Base-by-base conservation (phyloP, 2,329 filamentous ascomycete species). In the Botrytis porri region DNA sequence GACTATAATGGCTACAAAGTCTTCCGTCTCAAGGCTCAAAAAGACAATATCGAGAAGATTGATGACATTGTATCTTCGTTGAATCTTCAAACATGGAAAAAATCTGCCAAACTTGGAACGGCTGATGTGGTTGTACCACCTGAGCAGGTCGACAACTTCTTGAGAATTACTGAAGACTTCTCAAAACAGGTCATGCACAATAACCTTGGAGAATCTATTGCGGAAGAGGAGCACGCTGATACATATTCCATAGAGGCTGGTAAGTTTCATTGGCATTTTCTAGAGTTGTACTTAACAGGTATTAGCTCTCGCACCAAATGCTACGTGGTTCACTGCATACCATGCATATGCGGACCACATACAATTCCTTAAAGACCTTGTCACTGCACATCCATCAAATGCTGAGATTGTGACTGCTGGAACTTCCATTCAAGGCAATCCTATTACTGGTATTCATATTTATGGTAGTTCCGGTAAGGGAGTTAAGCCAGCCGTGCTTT, bases 291-390 rank as follows among this genome's bases (percentile, higher is more conserved):
- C 29, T 39, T 73, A 69, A 73, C 71, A 59, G 37, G 57, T 73
- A 64, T 32, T 29, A 78, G 77, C 75, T 54, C 75, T 75, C 32
- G 73, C 77, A n/a, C 77, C 77, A 25, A 78, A 81, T 71, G 62
- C 82, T 32, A 82, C 83, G 7, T 89, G 86, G 85, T 89, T 88
- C 79, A 82, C 85, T 70, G 80, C 82, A 25, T 89, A 88, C 75
- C 87, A 89, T 74, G 70, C 83, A 1, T 88, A 87, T 75, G 82
- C 81, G 1, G 86, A 88, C 75, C 87, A 89, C 75, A 69, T 86
- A 37, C 77, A 81, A 48, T 88, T 84, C 77, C 82, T 86, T 76
- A 80, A 82, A 5, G 83, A 86, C 73, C 80, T 89, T 18, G 82
- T 84, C 41, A 80, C 82, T 1, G 77, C 81, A 4, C 85, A 86